Conservation (phyloP, 2,329 filamentous ascomycete genomes). For the Xylaria sp. region DNA sequence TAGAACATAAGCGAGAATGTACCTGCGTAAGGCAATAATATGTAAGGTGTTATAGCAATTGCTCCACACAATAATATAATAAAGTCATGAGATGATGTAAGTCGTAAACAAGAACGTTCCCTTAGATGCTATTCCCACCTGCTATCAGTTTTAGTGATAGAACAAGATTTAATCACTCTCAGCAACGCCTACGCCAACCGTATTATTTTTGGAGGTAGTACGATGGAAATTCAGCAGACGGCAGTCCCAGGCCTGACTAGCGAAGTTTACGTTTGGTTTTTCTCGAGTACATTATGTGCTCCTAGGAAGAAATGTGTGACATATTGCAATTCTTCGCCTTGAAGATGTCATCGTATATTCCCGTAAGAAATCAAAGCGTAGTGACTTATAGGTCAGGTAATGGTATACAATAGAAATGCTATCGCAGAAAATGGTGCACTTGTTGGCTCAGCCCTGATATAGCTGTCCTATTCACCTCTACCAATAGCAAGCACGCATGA, state of each 20-base stretch:
- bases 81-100: neutral
- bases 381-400: neutral
- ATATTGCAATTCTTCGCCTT: neutral
- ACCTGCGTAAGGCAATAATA: neutral
- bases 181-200: neutral
- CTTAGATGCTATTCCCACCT: neutral
- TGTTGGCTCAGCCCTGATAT: neutral
- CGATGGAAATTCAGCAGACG: neutral
- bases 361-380: neutral
- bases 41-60: neutral
- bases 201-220: neutral
- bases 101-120: neutral
- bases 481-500: neutral
- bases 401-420: neutral
- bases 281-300: neutral
- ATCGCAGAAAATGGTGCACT: neutral
- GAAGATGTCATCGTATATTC: neutral
- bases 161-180: neutral
- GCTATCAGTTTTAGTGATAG: neutral
- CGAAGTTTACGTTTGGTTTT: neutral
- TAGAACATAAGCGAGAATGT: neutral
- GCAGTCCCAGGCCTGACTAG: neutral
- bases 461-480: neutral
- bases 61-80: neutral
- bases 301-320: neutral